Percentiles rank a stretch among this genome's conserved stretches.
Evolutionary conservation across 371 early-diverging fungal species (phyloP).

Genomic region (Batkoa obscura): DNA sequence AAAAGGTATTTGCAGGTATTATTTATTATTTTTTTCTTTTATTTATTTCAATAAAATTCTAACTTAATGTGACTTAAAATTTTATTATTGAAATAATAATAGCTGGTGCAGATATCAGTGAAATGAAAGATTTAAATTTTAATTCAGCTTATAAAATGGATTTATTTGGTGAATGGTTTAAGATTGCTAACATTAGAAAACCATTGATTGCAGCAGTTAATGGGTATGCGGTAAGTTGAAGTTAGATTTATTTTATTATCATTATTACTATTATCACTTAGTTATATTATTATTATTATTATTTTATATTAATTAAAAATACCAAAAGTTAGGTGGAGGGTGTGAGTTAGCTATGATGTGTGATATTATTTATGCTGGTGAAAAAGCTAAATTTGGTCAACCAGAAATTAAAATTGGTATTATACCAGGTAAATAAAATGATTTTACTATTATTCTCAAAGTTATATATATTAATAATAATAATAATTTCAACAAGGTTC

Average conservation of each 20-base stretch:
- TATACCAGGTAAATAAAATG: conserved; percentile 49
- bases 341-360: conserved; percentile 98
- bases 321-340: conserved; percentile 93
- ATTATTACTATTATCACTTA: too few species aligned
- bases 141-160: conserved; percentile 67
- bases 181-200: conserved; percentile 73
- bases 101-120: conserved; percentile 97
- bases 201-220: conserved; percentile 94
- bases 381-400: conserved; percentile 89
- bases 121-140: conserved; percentile 77
- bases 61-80: neutral
- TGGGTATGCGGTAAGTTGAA: conserved; percentile 73
- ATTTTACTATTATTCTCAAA: too few species aligned
- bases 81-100: conserved; percentile 6
- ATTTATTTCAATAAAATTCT: too few species aligned
- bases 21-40: too few species aligned
- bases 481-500: conserved; percentile 22
- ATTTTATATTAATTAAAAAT: too few species aligned
- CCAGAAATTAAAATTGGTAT: conserved; percentile 95
- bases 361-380: conserved; percentile 96
- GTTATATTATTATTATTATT: too few species aligned
- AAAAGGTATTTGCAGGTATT: conserved; percentile 84
- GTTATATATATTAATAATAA: neutral
- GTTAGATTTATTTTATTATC: too few species aligned
- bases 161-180: conserved; percentile 87